A percentile compares a stretch with the other conserved stretches of the same genome.
Evolutionary conservation across 768 basidiomycete species (phyloP).

Genomic region (Wakefieldia striispora): DNA sequence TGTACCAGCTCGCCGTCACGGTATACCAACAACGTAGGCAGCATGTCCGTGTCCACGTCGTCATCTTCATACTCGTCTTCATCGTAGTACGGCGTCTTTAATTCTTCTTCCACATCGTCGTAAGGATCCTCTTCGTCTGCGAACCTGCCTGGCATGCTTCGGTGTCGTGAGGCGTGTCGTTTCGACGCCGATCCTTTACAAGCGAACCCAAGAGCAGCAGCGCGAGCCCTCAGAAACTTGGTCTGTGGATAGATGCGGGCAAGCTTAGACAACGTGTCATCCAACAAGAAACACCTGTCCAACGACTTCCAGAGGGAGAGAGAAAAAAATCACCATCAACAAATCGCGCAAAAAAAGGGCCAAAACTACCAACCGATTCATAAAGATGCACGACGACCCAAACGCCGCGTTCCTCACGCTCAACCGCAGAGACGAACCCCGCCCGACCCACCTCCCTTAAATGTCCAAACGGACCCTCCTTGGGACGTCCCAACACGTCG

Average conservation of each 20-base stretch:
- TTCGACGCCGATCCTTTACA: constrained; percentile 30
- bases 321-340: constrained; percentile 2
- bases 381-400: constrained; percentile 90
- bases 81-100: constrained; percentile 30
- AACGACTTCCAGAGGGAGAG: constrained; percentile 56
- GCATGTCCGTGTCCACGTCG: constrained; percentile 72
- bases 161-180: constrained; percentile 6
- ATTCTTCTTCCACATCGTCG: constrained; percentile 34
- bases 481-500: constrained; percentile 47
- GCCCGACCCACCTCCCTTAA: constrained; percentile 74
- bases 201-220: constrained; percentile 72
- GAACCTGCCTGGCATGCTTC: constrained; percentile 31
- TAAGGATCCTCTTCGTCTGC: constrained; percentile 45
- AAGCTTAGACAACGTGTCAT: constrained; percentile 63
- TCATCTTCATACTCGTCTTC: constrained; percentile 54
- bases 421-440: constrained; percentile 73
- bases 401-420: constrained; percentile 61
- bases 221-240: constrained; percentile 83
- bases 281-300: constrained; percentile 69
- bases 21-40: constrained; percentile 78
- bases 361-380: constrained; percentile 56
- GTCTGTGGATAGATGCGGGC: constrained; percentile 69
- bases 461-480: constrained; percentile 68
- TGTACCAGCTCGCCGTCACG: constrained; percentile 80
- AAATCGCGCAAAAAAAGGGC: neutral